These are phyloP conservation scores for Fusarium continuum DNA, from an alignment of 2,329 filamentous ascomycete species.

Conservation along the genomic window DNA sequence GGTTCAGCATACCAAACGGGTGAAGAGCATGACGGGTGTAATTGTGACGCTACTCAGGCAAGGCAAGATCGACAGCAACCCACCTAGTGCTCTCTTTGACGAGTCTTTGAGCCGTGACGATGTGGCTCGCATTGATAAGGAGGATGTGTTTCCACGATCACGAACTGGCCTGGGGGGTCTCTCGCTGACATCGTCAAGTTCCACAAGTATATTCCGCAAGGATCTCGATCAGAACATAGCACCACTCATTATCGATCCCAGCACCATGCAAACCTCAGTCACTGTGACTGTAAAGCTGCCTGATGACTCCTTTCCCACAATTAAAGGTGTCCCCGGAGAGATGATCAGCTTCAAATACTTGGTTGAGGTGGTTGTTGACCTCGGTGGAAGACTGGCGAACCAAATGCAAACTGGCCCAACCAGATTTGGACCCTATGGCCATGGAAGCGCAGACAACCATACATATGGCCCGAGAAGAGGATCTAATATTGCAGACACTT, in stretches of 20 bases:
- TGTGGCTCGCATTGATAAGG: conserved; percentile 75
- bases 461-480: conserved; percentile 47
- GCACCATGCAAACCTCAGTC: conserved; percentile 78
- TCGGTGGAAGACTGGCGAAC: conserved; percentile 85
- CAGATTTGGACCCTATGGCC: conserved; percentile 51
- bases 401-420: conserved; percentile 70
- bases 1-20: conserved; percentile 86
- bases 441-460: conserved; percentile 42
- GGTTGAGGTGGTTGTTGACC: conserved; percentile 89
- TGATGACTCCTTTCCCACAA: conserved; percentile 91
- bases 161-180: conserved; percentile 86
- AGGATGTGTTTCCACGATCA: conserved; percentile 88
- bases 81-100: conserved; percentile 60
- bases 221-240: conserved; percentile 90
- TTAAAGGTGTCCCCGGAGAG: conserved; percentile 85
- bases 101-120: conserved; percentile 66
- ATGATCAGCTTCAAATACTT: conserved; percentile 98
- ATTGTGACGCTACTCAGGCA: conserved; percentile 93
- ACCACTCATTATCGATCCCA: conserved; percentile 87
- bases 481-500: conserved; percentile 84
- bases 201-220: conserved; percentile 93
- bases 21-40: conserved; percentile 91
- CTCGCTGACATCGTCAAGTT: conserved; percentile 84
- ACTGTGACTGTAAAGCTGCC: conserved; percentile 87
- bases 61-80: conserved; percentile 84